Evolutionary conservation across 805 yeast species (phyloP), one percentile per base, ranked within the genome.

Genomic region (Candida pini): DNA sequence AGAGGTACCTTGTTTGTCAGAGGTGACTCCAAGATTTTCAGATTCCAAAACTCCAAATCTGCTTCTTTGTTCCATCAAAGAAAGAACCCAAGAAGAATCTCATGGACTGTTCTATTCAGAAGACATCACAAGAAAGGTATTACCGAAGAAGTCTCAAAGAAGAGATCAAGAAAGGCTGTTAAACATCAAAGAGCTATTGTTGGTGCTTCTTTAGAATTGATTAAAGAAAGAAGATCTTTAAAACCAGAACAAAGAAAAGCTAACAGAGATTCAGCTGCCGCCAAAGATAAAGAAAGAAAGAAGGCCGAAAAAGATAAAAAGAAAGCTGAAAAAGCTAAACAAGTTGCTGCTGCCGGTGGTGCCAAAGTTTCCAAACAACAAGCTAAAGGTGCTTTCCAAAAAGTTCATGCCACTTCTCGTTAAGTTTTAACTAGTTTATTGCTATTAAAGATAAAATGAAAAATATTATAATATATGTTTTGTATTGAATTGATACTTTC

Each of bases 71-170:
- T 92, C 92, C 80, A 81, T 66, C 99, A 92, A 80, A 88, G 97
- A 83, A 92, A 92, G 95, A 92, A 92, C 89, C 99, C 99, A 76
- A 89, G 99, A 82, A 85, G 96, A 81, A 81, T 92, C 68, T 81
- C 97, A 52, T 92, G 99, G 99, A 92, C 99, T 56, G 97, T 90
- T 64, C 80, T 92, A 63, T 92, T 76, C 90, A 90, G 99, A 82
- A 86, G 95, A 76, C 96, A 90, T 77, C 97, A 92, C 95, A 88
- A 87, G 84, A 92, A 92, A 78, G 99, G 99, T 78, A 79, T 90
- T 68, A 81, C 96, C 64, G 99, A 92, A 80, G 98, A 92, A 78
- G 86, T 84, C 58, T 60, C 94, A 69, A 92, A 87, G 84, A 94
- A 86, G 83, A 86, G 96, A 76, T 55, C 92, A 58, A 90, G 96